A percentile compares a stretch with the other conserved stretches of the same genome.
These are phyloP conservation scores for Chamaecyparis obtusa DNA, from an alignment of 75 land plant species.

Conservation along the genomic window DNA sequence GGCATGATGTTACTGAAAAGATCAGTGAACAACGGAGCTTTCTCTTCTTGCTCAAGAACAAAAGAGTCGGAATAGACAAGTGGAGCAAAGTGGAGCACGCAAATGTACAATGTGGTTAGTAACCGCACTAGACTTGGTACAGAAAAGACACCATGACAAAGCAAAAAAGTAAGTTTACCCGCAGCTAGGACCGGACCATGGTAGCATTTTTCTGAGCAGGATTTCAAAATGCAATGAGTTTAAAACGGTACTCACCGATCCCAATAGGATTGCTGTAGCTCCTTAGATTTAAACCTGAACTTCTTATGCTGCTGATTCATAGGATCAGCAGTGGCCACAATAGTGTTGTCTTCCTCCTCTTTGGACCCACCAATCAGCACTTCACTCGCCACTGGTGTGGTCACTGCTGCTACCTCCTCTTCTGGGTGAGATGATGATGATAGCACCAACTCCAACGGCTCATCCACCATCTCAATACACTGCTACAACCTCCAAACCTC, in stretches of 20 bases:
- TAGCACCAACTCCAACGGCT: constrained; percentile 1
- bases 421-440: constrained; percentile 8
- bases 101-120: background rate
- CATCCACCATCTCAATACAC: constrained; percentile 12
- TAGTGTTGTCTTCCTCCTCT: constrained; percentile 4
- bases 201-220: background rate
- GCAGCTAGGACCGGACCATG: background rate
- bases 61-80: background rate
- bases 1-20: background rate
- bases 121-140: constrained; percentile 4
- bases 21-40: background rate
- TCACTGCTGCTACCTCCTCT: constrained; percentile 6
- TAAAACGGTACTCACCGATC: constrained; percentile 1
- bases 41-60: background rate
- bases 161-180: background rate
- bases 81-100: background rate
- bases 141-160: background rate
- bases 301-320: constrained; percentile 10
- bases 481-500: background rate
- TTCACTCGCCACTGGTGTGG: background rate
- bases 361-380: background rate
- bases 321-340: background rate
- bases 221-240: background rate
- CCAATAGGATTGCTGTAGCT: constrained; percentile 9
- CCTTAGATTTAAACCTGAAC: constrained; percentile 9